A percentile compares a stretch with the other conserved stretches of the same genome.
phyloP scores from a whole-genome alignment of 352 stramenopile species.

The Pythium brassicae region DNA sequence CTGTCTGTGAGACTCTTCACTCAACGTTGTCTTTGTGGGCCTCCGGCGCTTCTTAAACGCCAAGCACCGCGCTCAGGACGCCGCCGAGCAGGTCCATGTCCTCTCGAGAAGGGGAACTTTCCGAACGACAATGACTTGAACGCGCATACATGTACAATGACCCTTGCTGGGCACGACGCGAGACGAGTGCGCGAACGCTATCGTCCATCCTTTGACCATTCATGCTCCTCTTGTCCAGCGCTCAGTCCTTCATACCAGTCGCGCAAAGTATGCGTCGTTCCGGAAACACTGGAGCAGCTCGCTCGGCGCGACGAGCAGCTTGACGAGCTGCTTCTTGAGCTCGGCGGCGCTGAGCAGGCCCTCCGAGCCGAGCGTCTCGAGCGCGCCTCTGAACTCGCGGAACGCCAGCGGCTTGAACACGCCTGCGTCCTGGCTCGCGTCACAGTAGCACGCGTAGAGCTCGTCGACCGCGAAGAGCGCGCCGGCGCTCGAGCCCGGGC shows the following conservation, averaged over 20 bases:
- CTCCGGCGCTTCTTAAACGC: no score
- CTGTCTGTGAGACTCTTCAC: no score
- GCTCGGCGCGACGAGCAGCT: constrained; percentile 62
- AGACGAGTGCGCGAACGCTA: no score
- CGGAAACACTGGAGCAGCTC: constrained; percentile 70
- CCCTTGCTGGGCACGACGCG: no score
- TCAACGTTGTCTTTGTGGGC: no score
- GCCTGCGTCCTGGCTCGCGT: constrained; percentile 57
- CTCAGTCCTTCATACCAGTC: constrained; percentile 39
- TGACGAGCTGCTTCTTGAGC: constrained; percentile 72
- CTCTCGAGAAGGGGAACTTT: no score
- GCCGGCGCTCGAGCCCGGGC: constrained; percentile 9
- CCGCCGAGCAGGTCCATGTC: no score
- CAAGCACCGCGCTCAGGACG: no score
- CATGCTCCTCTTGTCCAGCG: not conserved
- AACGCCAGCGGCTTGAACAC: constrained; percentile 57
- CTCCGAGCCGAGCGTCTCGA: constrained; percentile 69
- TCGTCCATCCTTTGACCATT: no score
- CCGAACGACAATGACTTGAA: no score
- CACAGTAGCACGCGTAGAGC: constrained; percentile 65
- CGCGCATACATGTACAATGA: not conserved
- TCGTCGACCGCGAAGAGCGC: constrained; percentile 53
- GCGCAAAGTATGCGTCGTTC: constrained; percentile 69
- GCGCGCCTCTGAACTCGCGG: constrained; percentile 59
- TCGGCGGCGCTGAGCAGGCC: constrained; percentile 51